Conservation (phyloP, 768 basidiomycete species). For the Coprinopsis cinerea region DNA sequence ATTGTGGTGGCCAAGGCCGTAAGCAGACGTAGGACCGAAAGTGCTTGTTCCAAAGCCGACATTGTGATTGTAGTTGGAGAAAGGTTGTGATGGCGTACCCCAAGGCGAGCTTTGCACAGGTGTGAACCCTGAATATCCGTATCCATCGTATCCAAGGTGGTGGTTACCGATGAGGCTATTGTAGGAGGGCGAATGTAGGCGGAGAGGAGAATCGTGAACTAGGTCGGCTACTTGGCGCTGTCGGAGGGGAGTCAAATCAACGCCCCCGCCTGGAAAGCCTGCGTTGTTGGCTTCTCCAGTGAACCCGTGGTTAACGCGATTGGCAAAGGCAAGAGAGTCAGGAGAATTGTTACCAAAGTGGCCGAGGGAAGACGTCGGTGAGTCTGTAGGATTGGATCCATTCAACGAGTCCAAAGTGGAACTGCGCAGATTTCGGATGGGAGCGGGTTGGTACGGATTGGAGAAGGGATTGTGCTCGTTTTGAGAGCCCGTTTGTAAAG, state of each 20-base stretch:
- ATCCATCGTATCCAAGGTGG: slow-evolving; percentile 11
- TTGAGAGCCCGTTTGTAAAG: slow-evolving; percentile 29
- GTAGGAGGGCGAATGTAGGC: slow-evolving; percentile 19
- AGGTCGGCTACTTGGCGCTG: slow-evolving; percentile 13
- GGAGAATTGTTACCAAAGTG: slow-evolving; percentile 65
- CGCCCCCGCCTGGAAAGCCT: slow-evolving; percentile 11
- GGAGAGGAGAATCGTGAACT: slow-evolving; percentile 6
- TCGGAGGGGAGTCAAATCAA: slow-evolving; percentile 7
- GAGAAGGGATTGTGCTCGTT: slow-evolving; percentile 36
- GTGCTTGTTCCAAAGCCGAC: neutral
- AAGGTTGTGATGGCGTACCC: slow-evolving; percentile 8
- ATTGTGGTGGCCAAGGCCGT: neutral
- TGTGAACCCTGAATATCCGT: slow-evolving; percentile 11
- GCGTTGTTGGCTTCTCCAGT: slow-evolving; percentile 13
- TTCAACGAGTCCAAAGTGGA: slow-evolving; percentile 63
- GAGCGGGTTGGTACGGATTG: slow-evolving; percentile 63
- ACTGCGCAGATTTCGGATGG: slow-evolving; percentile 51
- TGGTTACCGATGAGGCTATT: slow-evolving; percentile 17
- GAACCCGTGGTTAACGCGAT: neutral
- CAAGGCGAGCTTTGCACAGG: slow-evolving; percentile 12
- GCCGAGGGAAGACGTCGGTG: slow-evolving; percentile 69
- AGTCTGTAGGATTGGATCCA: slow-evolving; percentile 56
- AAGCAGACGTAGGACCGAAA: neutral
- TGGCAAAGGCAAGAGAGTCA: slow-evolving; percentile 51
- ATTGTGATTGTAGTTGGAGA: neutral